Evolutionary conservation across 306 rosid species (phyloP), one percentile per base, ranked within the genome.

Genomic region (Cucumis cinereus): DNA sequence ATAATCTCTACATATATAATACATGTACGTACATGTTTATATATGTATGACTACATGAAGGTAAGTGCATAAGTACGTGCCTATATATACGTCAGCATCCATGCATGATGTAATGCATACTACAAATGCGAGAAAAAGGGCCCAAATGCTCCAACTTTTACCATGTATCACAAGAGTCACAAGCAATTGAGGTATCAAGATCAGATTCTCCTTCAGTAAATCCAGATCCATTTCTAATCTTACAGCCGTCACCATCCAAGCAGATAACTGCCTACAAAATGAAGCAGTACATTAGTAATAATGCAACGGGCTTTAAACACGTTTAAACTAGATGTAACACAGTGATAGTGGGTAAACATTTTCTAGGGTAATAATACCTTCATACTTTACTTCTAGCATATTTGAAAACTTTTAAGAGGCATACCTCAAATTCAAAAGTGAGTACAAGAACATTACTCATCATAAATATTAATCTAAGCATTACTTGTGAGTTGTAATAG

Each of bases 101-200:
- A 61, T 66, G 45, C 50, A 64, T 19, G 28, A 38, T 38, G 52
- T 62, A 62, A 38, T n/a, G 71, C 24, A 9, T 63, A 36, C 26
- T 63, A 35, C 47, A 63, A 63, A 63, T 63, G 71, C 14, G 5
- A 35, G 74, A 79, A 69, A 76, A 54, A 58, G 77, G 58, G 47
- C 45, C 12, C 71, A 61, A 70, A 47, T 1, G 62, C 73, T 72
- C 73, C 60, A 70, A 66, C 53, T 77, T 77, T 84, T 84, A 90
- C 97, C 99, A 94, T 70, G 84, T 79, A 73, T 94, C 97, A 80
- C 99, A 94, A 68, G 96, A 94, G 86, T 94, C 99, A 74, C 99
- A 94, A 26, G 99, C 99, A 76, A 94, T 94, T 68, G 99, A 94
- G 69, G 97, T 94, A 81, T 92, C 97, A 17, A 90, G 90, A 87